Evolutionary conservation across 2,329 filamentous ascomycete genomes (phyloP), one percentile per base, ranked within the genome.

Genomic region (Parascedosporium putredinis): DNA sequence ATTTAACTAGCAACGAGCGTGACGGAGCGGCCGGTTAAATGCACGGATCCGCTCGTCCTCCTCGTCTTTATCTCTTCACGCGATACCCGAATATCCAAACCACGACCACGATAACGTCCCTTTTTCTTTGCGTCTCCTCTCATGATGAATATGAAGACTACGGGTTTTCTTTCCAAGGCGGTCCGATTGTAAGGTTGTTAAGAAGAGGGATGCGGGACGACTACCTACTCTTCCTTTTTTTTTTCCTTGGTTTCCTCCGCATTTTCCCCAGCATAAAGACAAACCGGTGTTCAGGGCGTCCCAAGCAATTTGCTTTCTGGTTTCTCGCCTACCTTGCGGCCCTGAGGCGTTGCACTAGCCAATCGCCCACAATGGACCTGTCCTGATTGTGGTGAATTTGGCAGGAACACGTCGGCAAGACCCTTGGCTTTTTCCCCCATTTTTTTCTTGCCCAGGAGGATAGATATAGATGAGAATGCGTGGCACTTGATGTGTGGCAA

Each of bases 1-100:
- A 81, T 81, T 57, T 81, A 66, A 65, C 59, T 54, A 2, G 16
- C 16, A 38, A 14, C 31, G 22, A n/a, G n/a, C n/a, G n/a, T n/a
- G n/a, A n/a, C n/a, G n/a, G n/a, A n/a, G n/a, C n/a, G n/a, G n/a
- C n/a, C n/a, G n/a, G n/a, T n/a, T n/a, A n/a, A n/a, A n/a, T n/a
- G n/a, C n/a, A n/a, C n/a, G n/a, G n/a, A n/a, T n/a, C n/a, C n/a
- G n/a, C n/a, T n/a, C n/a, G n/a, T n/a, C n/a, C n/a, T n/a, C n/a
- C n/a, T n/a, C n/a, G n/a, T n/a, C n/a, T n/a, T n/a, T n/a, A n/a
- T n/a, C n/a, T n/a, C n/a, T n/a, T n/a, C n/a, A n/a, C n/a, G n/a
- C n/a, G n/a, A n/a, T n/a, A n/a, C n/a, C n/a, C n/a, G n/a, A n/a
- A n/a, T n/a, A n/a, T n/a, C n/a, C n/a, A n/a, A 38, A 14, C 46